Percentiles rank a stretch among this genome's conserved stretches.
These are phyloP conservation scores for Amanita thiersii DNA, from an alignment of 768 basidiomycete species.

Conservation along the genomic window DNA sequence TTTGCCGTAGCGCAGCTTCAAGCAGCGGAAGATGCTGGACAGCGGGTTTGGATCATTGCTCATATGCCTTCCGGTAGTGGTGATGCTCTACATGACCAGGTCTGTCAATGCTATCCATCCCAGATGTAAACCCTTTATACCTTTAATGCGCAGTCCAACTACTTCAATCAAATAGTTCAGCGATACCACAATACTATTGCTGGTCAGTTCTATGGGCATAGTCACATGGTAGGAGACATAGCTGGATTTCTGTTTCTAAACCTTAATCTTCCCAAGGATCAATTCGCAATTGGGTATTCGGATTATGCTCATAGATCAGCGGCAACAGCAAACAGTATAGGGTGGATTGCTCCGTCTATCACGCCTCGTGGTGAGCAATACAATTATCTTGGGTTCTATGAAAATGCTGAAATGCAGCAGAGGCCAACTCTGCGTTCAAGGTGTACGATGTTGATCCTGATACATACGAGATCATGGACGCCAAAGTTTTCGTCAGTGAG, in stretches of 20 bases:
- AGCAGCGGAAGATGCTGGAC: slow-evolving; percentile 48
- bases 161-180: slow-evolving; percentile 54
- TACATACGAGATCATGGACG: slow-evolving; percentile 59
- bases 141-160: slow-evolving; percentile 33
- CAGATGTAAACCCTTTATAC: background rate
- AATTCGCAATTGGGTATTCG: slow-evolving; percentile 54
- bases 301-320: slow-evolving; percentile 38
- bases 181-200: slow-evolving; percentile 53
- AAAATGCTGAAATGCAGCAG: slow-evolving; percentile 23
- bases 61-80: slow-evolving; percentile 47
- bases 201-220: slow-evolving; percentile 57
- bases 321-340: slow-evolving; percentile 36
- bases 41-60: slow-evolving; percentile 57
- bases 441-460: slow-evolving; percentile 60
- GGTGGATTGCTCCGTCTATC: slow-evolving; percentile 45
- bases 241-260: background rate
- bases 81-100: slow-evolving; percentile 47
- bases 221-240: slow-evolving; percentile 33
- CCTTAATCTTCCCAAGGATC: slow-evolving; percentile 29
- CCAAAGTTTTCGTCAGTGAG: slow-evolving; percentile 40
- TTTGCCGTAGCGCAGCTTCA: slow-evolving; percentile 50
- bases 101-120: slow-evolving; percentile 13
- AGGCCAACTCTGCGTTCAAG: slow-evolving; percentile 48
- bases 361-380: slow-evolving; percentile 42
- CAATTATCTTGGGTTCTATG: background rate